phyloP scores from a whole-genome alignment of 2,329 filamentous ascomycete genomes.

The Canariomyces notabilis region DNA sequence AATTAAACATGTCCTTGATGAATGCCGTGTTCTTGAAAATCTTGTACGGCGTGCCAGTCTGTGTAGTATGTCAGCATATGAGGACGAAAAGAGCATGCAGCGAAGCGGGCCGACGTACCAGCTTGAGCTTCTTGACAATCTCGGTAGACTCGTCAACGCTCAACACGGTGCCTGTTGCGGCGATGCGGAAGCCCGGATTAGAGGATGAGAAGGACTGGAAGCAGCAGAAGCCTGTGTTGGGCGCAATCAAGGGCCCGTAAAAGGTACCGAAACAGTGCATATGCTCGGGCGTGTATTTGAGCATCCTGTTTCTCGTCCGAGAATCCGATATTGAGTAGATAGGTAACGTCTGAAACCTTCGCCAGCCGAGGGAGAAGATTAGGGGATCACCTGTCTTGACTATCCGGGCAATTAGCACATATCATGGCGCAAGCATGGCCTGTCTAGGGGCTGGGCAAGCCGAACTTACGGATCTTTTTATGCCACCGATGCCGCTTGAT shows the following conservation, averaged over 20 bases:
- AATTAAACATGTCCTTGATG: conserved; percentile 97
- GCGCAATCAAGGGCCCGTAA: conserved; percentile 89
- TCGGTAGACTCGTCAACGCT: conserved; percentile 93
- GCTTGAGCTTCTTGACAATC: conserved; percentile 98
- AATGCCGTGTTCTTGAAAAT: conserved; percentile 99
- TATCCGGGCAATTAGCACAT: conserved; percentile 10
- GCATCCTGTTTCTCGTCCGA: conserved; percentile 89
- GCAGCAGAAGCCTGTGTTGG: conserved; percentile 92
- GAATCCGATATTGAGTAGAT: conserved; percentile 95
- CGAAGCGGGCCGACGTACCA: conserved; percentile 35
- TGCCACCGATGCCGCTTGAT: conserved; percentile 99
- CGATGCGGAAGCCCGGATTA: conserved; percentile 86
- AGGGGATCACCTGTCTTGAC: conserved; percentile 96
- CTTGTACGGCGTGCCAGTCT: conserved; percentile 85
- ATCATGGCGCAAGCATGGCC: neutral
- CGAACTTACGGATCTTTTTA: conserved; percentile 71
- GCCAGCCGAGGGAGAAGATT: conserved; percentile 95
- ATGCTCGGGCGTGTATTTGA: conserved; percentile 98
- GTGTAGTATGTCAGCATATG: conserved; percentile 6
- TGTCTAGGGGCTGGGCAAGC: neutral
- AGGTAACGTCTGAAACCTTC: conserved; percentile 86
- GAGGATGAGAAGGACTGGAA: conserved; percentile 83
- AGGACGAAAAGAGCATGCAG: neutral
- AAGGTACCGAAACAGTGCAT: conserved; percentile 98
- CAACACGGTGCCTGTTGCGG: conserved; percentile 88